Conservation (phyloP, 805 yeast genomes). For the Candida insectalens region DNA sequence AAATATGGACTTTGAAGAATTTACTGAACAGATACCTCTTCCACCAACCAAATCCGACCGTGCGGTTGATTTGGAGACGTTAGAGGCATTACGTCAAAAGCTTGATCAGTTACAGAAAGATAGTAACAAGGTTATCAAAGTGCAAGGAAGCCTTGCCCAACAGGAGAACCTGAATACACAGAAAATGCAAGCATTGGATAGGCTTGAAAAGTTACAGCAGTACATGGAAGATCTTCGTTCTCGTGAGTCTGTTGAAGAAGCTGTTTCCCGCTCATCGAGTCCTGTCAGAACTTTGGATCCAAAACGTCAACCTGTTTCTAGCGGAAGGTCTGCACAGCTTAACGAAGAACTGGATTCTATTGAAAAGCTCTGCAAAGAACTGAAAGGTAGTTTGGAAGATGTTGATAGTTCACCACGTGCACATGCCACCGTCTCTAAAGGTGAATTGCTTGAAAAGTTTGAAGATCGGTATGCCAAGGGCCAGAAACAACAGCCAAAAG, state of each 20-base stretch:
- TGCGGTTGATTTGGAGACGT: constrained; percentile 43
- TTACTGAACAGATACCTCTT: constrained; percentile 9
- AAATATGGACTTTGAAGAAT: constrained; percentile 68
- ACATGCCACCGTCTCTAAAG: neutral
- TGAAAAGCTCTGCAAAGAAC: constrained; percentile 17
- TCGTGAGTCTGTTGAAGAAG: constrained; percentile 7
- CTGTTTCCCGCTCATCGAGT: neutral
- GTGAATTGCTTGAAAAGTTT: constrained; percentile 9
- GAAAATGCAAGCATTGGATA: constrained; percentile 57
- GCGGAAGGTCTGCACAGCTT: constrained; percentile 11
- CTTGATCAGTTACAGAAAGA: constrained; percentile 58
- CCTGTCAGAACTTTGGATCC: constrained; percentile 22
- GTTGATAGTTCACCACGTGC: constrained; percentile 5
- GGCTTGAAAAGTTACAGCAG: constrained; percentile 61
- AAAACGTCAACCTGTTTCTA: constrained; percentile 4
- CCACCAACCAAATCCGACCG: constrained; percentile 13
- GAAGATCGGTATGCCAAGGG: constrained; percentile 22
- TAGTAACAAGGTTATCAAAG: constrained; percentile 67
- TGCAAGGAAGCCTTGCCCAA: constrained; percentile 36
- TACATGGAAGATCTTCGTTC: constrained; percentile 14
- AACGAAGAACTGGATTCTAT: constrained; percentile 15
- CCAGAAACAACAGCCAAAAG: constrained; percentile 15
- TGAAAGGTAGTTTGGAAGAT: constrained; percentile 20
- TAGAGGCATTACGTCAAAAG: constrained; percentile 45
- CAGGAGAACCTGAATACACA: constrained; percentile 50